Conservation (phyloP, 2,329 filamentous ascomycete genomes). For the Parascedosporium putredinis region DNA sequence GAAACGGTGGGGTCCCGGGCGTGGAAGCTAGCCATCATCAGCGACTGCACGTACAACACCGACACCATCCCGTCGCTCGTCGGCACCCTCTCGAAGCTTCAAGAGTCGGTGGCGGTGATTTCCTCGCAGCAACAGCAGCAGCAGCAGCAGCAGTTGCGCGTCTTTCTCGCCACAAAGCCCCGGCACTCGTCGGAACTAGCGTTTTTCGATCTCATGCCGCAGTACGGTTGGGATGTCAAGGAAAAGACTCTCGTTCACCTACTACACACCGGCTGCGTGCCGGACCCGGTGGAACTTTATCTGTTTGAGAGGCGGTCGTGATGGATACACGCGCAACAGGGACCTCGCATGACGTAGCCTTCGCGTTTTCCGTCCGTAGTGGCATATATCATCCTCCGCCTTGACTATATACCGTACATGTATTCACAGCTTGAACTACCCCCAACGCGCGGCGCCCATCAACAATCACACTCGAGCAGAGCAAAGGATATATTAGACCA, state of each 20-base stretch:
- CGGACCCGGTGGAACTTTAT: slow-evolving; percentile 41
- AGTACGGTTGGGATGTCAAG: slow-evolving; percentile 31
- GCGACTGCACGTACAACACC: slow-evolving; percentile 52
- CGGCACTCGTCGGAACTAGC: slow-evolving; percentile 41
- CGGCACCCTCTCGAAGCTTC: slow-evolving; percentile 39
- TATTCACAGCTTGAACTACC: too few species aligned
- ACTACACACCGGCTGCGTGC: slow-evolving; percentile 32
- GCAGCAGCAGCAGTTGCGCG: slow-evolving; percentile 20
- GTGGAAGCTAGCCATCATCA: slow-evolving; percentile 46
- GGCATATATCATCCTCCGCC: too few species aligned
- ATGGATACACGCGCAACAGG: too few species aligned
- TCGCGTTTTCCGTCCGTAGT: too few species aligned
- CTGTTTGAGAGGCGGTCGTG: slow-evolving; percentile 39
- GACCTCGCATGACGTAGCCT: too few species aligned
- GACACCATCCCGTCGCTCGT: slow-evolving; percentile 44
- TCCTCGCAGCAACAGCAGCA: background rate
- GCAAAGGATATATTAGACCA: too few species aligned
- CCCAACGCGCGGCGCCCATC: too few species aligned
- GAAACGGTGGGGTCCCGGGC: slow-evolving; percentile 22
- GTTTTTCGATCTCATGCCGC: slow-evolving; percentile 36
- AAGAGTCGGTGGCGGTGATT: slow-evolving; percentile 20
- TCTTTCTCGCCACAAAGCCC: slow-evolving; percentile 46
- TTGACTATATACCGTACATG: too few species aligned
- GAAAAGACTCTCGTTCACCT: slow-evolving; percentile 33
- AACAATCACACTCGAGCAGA: too few species aligned